phyloP scores from a whole-genome alignment of 331 rosid genomes.

The Malus hybrid region DNA sequence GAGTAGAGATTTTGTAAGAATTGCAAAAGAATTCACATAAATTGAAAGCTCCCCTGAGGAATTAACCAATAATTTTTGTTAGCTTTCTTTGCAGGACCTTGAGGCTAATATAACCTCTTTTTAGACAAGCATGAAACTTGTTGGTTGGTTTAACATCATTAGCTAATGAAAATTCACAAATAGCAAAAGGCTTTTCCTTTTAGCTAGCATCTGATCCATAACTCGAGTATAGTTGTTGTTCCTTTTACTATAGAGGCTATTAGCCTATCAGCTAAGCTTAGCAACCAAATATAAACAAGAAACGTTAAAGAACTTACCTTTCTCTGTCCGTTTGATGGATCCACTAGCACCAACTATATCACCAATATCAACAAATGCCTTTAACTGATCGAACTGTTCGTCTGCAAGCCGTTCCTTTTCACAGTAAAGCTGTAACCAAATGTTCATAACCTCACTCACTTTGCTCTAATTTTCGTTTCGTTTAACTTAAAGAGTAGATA shows the following conservation, averaged over 20 bases:
- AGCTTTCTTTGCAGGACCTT: background rate
- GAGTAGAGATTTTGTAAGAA: slow-evolving; percentile 89
- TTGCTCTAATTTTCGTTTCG: background rate
- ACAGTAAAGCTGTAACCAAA: slow-evolving; percentile 73
- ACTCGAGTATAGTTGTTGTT: background rate
- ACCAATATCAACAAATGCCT: slow-evolving; percentile 77
- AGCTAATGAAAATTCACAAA: background rate
- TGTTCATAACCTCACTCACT: slow-evolving; percentile 19
- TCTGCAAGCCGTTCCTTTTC: slow-evolving; percentile 69
- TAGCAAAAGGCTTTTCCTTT: background rate
- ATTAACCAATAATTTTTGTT: slow-evolving; percentile 7
- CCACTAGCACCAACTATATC: slow-evolving; percentile 91
- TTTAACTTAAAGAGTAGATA: background rate
- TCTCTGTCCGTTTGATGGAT: slow-evolving; percentile 84
- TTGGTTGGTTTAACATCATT: background rate
- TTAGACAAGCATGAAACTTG: background rate
- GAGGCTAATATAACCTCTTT: background rate
- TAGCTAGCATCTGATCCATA: background rate
- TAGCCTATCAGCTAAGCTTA: background rate
- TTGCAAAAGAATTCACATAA: slow-evolving; percentile 55
- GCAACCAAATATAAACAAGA: slow-evolving; percentile 5
- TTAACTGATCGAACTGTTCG: slow-evolving; percentile 77
- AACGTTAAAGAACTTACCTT: slow-evolving; percentile 32
- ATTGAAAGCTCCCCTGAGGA: slow-evolving; percentile 91
- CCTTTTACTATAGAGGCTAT: background rate